Base-by-base conservation (phyloP, 768 basidiomycete genomes). In the Ramaria rubella region DNA sequence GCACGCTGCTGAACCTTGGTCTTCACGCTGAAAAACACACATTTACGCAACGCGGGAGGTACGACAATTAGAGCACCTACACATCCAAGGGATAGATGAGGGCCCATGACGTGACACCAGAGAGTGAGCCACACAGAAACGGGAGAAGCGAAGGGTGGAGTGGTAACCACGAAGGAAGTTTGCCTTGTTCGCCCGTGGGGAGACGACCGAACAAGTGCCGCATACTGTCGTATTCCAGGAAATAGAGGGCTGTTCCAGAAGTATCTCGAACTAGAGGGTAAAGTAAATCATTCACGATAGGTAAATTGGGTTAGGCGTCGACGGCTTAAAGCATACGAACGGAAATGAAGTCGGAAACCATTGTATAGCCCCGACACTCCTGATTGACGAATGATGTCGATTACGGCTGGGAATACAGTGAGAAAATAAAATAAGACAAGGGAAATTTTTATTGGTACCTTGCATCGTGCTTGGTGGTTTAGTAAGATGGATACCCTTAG, bases 1-100 rank as follows among this genome's bases (percentile, higher is more conserved):
- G 91, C 85, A 52, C 94, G 83, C 70, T 94, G 90, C 69, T 97
- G 94, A n/a, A 94, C 78, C 72, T 94, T 95, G 0, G 94, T 97
- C 78, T 95, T 92, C 44, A 93, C 88, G 42, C 88, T 90, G 61
- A 19, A 45, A 23, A 63, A 38, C 53, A 55, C 63, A 42, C 61
- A 57, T 38, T 53, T 56, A 45, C 44, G 15, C 5, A 24, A 46
- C n/a, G 31, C 43, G 42, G 44, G 36, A 40, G 52, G 21, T 33
- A 30, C 36, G 26, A 23, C 44, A 34, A 52, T n/a, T 45, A 29
- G 21, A 8, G 14, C 7, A 71, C 84, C 70, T 73, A 89, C 88
- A 95, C 93, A 67, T 95, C 93, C 52, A 95, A 78, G 12, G 94
- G 94, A 76, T 97, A 97, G 58, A 97, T 94, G 29, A 90, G 68